Evolutionary conservation across 192 early-diverging fungal genomes (phyloP).

Genomic region (Linderina pennispora): DNA sequence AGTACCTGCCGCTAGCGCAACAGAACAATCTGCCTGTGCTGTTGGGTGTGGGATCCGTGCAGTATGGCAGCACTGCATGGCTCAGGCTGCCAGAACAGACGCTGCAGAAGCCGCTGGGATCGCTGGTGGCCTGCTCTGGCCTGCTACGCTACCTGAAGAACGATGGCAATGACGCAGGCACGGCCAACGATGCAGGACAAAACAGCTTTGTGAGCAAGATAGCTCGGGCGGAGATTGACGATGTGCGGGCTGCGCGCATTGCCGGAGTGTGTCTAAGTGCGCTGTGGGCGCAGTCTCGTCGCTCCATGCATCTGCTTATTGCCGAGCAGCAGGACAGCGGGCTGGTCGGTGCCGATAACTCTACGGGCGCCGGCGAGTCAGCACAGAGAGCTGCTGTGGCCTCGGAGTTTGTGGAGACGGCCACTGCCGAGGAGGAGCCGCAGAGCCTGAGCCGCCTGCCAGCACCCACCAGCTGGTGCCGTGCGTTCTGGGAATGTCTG

Average conservation of each 20-base stretch:
- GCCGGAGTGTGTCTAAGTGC: slow-evolving; percentile 16
- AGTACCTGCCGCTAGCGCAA: slow-evolving; percentile 20
- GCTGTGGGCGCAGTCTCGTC: slow-evolving; percentile 17
- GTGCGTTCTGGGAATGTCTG: slow-evolving; percentile 28
- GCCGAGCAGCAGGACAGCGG: neutral
- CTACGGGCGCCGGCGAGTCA: too few relatives aligned
- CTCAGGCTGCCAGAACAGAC: slow-evolving; percentile 12
- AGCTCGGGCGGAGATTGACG: slow-evolving; percentile 7
- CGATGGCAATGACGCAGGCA: neutral
- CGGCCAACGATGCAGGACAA: neutral
- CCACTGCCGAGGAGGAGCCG: slow-evolving; percentile 19
- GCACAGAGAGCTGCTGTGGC: too few relatives aligned
- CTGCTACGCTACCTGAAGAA: neutral
- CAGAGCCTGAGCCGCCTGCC: slow-evolving; percentile 20
- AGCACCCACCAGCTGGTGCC: slow-evolving; percentile 33
- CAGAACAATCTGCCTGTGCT: slow-evolving; percentile 14
- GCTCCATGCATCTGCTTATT: slow-evolving; percentile 6
- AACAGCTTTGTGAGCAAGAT: neutral
- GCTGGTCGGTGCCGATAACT: too few relatives aligned
- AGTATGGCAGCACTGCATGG: slow-evolving; percentile 30
- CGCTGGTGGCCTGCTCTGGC: slow-evolving; percentile 22
- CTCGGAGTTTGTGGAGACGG: neutral
- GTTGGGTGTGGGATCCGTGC: slow-evolving; percentile 23
- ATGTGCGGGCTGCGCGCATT: slow-evolving; percentile 20
- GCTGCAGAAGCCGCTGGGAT: slow-evolving; percentile 7